These are phyloP conservation scores for Pythium apleroticum DNA, from an alignment of 352 stramenopile genomes.

Conservation along the genomic window DNA sequence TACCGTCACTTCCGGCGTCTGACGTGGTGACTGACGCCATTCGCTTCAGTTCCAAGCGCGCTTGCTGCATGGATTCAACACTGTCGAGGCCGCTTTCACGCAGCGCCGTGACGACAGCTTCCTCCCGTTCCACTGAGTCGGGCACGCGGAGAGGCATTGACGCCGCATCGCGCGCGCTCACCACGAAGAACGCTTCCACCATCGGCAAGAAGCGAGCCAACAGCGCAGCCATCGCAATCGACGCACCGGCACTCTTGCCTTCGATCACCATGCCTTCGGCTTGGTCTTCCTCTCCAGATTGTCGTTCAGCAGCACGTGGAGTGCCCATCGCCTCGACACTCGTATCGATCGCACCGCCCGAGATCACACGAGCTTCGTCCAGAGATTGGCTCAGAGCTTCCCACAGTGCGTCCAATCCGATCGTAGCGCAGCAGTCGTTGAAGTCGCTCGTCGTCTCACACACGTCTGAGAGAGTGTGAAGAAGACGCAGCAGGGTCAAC, in stretches of 20 bases:
- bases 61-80: conserved; percentile 23
- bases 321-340: neutral
- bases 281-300: conserved; percentile 53
- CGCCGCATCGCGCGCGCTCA: conserved; percentile 90
- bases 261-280: conserved; percentile 80
- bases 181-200: conserved; percentile 98
- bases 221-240: conserved; percentile 90
- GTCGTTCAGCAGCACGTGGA: neutral
- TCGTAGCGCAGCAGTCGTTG: conserved; percentile 64
- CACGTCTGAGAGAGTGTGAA: conserved; percentile 94
- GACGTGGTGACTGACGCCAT: conserved; percentile 46
- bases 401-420: conserved; percentile 75
- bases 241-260: conserved; percentile 86
- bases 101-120: conserved; percentile 72
- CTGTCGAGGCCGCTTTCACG: conserved; percentile 62
- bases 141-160: conserved; percentile 76
- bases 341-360: conserved; percentile 10
- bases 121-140: conserved; percentile 74
- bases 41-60: conserved; percentile 33
- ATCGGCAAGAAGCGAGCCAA: conserved; percentile 97
- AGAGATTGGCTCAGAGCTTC: conserved; percentile 70
- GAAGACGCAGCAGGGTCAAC: conserved; percentile 93
- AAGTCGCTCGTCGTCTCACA: conserved; percentile 71
- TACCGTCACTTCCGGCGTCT: conserved; percentile 63
- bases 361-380: conserved; percentile 57